These are phyloP conservation scores for Pichia sp. DNA, from an alignment of 1,139 yeast species.

Conservation along the genomic window DNA sequence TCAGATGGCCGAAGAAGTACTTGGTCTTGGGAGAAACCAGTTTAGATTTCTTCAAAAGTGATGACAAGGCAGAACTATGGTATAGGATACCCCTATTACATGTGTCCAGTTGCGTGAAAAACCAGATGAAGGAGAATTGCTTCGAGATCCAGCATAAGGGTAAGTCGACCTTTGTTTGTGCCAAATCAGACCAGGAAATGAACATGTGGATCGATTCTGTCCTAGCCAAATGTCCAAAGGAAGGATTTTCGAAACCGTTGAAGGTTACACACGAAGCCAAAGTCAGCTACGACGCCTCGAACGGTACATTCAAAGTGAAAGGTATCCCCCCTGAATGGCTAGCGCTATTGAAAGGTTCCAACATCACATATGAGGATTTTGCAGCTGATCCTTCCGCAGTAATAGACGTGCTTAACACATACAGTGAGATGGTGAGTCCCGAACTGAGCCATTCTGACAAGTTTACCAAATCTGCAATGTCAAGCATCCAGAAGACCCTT, in stretches of 20 bases:
- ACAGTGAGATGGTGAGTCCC: constrained; percentile 32
- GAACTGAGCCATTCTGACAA: constrained; percentile 21
- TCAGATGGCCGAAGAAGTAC: constrained; percentile 88
- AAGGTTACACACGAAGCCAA: constrained; percentile 73
- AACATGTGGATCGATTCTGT: constrained; percentile 91
- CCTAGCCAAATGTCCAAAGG: constrained; percentile 77
- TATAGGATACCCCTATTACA: constrained; percentile 52
- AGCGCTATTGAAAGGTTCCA: constrained; percentile 65
- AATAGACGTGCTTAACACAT: constrained; percentile 86
- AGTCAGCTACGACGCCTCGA: constrained; percentile 60
- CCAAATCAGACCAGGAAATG: constrained; percentile 75
- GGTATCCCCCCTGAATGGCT: constrained; percentile 73
- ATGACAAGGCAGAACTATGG: constrained; percentile 41
- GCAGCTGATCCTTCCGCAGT: constrained; percentile 80
- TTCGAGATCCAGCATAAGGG: constrained; percentile 71
- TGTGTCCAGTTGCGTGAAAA: constrained; percentile 54
- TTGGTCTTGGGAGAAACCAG: constrained; percentile 72
- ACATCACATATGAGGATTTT: constrained; percentile 80
- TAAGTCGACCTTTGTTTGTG: constrained; percentile 67
- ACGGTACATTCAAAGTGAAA: constrained; percentile 72
- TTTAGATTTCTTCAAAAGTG: constrained; percentile 71
- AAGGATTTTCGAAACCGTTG: constrained; percentile 76
- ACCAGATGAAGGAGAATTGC: constrained; percentile 64
- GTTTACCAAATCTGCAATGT: constrained; percentile 19
- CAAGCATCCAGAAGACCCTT: constrained; percentile 13